phyloP scores from a whole-genome alignment of 257 asterid genomes.

The Rubia yunnanensis region DNA sequence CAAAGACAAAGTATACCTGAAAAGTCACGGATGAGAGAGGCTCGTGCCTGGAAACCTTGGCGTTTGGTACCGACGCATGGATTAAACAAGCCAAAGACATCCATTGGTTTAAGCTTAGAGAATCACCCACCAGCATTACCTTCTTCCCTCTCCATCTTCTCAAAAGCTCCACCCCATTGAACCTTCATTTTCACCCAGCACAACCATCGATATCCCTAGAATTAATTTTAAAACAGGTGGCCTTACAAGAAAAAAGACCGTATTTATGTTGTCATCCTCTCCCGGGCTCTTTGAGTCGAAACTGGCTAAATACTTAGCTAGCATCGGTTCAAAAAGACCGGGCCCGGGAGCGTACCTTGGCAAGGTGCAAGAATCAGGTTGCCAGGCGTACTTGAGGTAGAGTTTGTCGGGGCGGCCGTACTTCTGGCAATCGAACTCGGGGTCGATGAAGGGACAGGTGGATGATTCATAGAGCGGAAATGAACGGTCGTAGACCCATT shows the following conservation, averaged over 20 bases:
- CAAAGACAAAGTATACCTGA: slow-evolving; percentile 19
- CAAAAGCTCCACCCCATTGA: slow-evolving; percentile 31
- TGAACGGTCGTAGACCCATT: slow-evolving; percentile 35
- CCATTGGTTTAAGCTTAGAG: slow-evolving; percentile 53
- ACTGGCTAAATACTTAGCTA: background rate
- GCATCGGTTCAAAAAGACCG: too few relatives aligned
- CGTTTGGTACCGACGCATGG: slow-evolving; percentile 35
- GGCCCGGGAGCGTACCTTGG: slow-evolving; percentile 22
- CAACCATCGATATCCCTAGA: too few relatives aligned
- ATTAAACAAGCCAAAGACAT: slow-evolving; percentile 38
- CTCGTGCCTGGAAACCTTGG: slow-evolving; percentile 18
- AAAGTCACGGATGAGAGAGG: slow-evolving; percentile 31
- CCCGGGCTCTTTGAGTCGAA: background rate
- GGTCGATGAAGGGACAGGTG: slow-evolving; percentile 36
- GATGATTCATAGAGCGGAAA: slow-evolving; percentile 37
- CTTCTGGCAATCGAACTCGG: slow-evolving; percentile 47
- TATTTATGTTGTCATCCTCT: too few relatives aligned
- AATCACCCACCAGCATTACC: slow-evolving; percentile 57
- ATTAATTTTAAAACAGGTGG: too few relatives aligned
- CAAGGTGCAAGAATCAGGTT: slow-evolving; percentile 42
- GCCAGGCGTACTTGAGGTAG: slow-evolving; percentile 47
- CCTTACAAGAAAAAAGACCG: too few relatives aligned
- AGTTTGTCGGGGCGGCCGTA: slow-evolving; percentile 44
- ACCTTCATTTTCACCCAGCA: too few relatives aligned
- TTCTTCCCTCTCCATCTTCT: slow-evolving; percentile 50